These are phyloP conservation scores for Leccinum angustisporum DNA, from an alignment of 1,284 basidiomycete genomes.

Conservation along the genomic window DNA sequence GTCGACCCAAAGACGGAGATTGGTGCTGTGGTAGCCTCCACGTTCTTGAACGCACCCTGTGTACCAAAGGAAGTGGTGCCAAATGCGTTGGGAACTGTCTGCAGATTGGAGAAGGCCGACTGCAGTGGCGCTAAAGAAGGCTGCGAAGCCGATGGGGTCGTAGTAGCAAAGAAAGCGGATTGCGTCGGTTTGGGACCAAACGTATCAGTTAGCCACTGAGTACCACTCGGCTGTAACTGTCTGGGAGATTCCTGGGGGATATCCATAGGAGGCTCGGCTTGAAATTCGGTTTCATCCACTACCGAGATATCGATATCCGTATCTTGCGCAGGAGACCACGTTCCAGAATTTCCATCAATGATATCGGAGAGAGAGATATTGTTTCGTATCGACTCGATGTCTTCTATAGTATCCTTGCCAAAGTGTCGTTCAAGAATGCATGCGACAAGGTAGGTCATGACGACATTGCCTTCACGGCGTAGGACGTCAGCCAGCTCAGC, in stretches of 20 bases:
- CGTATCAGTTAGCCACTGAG: constrained; percentile 42
- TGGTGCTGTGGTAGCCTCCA: not conserved
- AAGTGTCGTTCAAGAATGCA: constrained; percentile 73
- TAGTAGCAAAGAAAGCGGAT: constrained; percentile 17
- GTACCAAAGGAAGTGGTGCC: constrained; percentile 27
- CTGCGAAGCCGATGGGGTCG: constrained; percentile 9
- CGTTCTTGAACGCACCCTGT: constrained; percentile 8
- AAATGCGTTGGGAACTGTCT: constrained; percentile 36
- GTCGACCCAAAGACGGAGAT: constrained; percentile 19
- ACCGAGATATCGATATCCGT: constrained; percentile 29
- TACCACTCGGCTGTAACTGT: constrained; percentile 33
- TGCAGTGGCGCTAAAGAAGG: constrained; percentile 16
- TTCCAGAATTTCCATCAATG: constrained; percentile 67
- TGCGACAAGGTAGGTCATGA: constrained; percentile 75
- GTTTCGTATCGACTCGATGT: constrained; percentile 73
- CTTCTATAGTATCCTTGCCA: constrained; percentile 69
- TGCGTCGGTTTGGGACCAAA: constrained; percentile 34
- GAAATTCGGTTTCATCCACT: constrained; percentile 27
- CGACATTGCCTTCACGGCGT: constrained; percentile 54
- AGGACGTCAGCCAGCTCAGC: constrained; percentile 56
- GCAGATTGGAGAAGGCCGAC: constrained; percentile 45
- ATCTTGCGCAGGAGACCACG: constrained; percentile 25
- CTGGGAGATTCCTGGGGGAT: constrained; percentile 6
- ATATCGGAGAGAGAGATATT: constrained; percentile 65
- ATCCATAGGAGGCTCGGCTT: constrained; percentile 16